Evolutionary conservation across 2,329 filamentous ascomycete genomes (phyloP).

Genomic region (Neonectria neomacrospora): DNA sequence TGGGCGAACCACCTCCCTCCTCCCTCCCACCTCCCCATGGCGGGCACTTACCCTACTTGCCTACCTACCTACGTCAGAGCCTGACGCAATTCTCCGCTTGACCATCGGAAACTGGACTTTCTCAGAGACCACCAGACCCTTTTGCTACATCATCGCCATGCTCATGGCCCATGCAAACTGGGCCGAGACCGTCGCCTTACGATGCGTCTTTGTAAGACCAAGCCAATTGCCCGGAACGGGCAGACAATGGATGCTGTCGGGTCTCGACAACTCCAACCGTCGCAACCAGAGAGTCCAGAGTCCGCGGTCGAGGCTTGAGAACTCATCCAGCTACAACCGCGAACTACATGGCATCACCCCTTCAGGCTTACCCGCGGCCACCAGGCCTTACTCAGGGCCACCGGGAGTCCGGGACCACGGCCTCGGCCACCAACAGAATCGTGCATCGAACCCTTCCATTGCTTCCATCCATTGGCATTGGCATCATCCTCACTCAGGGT

Average conservation of each 20-base stretch:
- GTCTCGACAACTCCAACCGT: background rate
- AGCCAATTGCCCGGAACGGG: slow-evolving; percentile 11
- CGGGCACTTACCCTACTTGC: slow-evolving; percentile 7
- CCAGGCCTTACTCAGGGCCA: background rate
- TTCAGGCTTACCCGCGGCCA: slow-evolving; percentile 2
- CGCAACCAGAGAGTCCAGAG: slow-evolving; percentile 3
- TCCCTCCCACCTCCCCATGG: background rate
- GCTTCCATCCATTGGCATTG: slow-evolving; percentile 6
- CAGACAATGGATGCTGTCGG: background rate
- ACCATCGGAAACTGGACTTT: slow-evolving; percentile 19
- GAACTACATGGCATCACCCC: slow-evolving; percentile 17
- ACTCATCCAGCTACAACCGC: slow-evolving; percentile 8
- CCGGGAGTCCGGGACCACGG: background rate
- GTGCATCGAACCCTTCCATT: slow-evolving; percentile 23
- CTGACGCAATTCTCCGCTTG: slow-evolving; percentile 22
- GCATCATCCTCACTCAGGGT: slow-evolving; percentile 14
- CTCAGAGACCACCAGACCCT: slow-evolving; percentile 17
- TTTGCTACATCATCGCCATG: slow-evolving; percentile 13
- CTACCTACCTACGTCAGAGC: slow-evolving; percentile 18
- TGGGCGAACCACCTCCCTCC: slow-evolving; percentile 21
- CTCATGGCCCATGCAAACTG: slow-evolving; percentile 14
- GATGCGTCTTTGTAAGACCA: slow-evolving; percentile 16
- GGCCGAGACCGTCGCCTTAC: slow-evolving; percentile 10
- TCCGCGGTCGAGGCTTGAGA: slow-evolving; percentile 1
- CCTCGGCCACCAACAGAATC: slow-evolving; percentile 10